Evolutionary conservation across 2,329 filamentous ascomycete species (phyloP).

Genomic region (Penicillium capsulatum): DNA sequence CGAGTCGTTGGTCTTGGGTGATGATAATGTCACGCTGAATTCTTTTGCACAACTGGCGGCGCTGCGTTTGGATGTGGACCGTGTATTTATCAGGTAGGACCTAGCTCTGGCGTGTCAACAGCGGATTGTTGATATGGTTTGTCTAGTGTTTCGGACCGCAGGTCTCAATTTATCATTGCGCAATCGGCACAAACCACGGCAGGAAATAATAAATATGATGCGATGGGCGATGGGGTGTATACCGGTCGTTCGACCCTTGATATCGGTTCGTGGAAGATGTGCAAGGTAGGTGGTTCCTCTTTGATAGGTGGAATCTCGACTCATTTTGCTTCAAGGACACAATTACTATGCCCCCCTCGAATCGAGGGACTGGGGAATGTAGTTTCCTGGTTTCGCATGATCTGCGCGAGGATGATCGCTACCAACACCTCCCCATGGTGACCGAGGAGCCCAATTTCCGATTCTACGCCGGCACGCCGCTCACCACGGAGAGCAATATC

Average conservation of each 20-base stretch:
- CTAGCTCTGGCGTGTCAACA: neutral
- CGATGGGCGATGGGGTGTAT: conserved; percentile 27
- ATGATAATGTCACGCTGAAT: conserved; percentile 29
- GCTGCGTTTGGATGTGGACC: conserved; percentile 31
- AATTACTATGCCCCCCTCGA: conserved; percentile 25
- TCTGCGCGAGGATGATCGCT: conserved; percentile 37
- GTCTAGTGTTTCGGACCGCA: conserved; percentile 43
- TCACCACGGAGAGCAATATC: conserved; percentile 39
- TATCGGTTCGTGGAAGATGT: conserved; percentile 31
- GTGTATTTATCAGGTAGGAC: conserved; percentile 31
- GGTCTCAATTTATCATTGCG: conserved; percentile 49
- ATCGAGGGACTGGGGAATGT: conserved; percentile 15
- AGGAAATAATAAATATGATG: conserved; percentile 33
- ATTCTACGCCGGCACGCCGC: conserved; percentile 57
- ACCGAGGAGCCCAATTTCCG: conserved; percentile 30
- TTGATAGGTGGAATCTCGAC: conserved; percentile 1
- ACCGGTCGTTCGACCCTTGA: conserved; percentile 30
- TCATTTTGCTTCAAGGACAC: conserved; percentile 26
- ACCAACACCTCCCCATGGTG: conserved; percentile 36
- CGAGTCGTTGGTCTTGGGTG: conserved; percentile 22
- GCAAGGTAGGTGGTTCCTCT: conserved; percentile 23
- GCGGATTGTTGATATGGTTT: too few species aligned
- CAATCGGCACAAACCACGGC: conserved; percentile 44
- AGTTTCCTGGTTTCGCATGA: conserved; percentile 38
- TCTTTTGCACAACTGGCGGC: conserved; percentile 34